Conservation (phyloP, 2,329 filamentous ascomycete genomes). For the Fusarium sp. region DNA sequence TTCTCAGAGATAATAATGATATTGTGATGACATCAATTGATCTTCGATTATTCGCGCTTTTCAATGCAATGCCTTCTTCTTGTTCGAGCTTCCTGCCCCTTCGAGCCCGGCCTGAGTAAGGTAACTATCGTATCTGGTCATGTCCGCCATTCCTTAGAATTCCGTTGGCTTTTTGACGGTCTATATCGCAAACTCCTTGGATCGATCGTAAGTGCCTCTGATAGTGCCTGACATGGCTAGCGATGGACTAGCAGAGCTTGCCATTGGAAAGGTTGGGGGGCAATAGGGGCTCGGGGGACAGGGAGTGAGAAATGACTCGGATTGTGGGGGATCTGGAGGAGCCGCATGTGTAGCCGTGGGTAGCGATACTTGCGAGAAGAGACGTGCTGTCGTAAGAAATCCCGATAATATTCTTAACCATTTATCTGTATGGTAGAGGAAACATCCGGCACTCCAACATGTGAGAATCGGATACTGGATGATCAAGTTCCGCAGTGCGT, state of each 20-base stretch:
- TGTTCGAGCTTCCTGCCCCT: not conserved
- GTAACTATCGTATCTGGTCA: not conserved
- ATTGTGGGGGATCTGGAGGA: no score
- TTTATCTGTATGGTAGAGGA: not conserved
- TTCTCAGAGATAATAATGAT: no score
- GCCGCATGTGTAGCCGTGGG: no score
- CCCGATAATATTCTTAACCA: not conserved
- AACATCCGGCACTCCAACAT: not conserved
- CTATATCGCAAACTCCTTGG: no score
- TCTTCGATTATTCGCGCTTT: not conserved
- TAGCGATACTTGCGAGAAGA: not conserved
- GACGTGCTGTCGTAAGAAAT: not conserved
- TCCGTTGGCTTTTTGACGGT: not conserved
- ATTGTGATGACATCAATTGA: no score
- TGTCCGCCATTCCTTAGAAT: not conserved
- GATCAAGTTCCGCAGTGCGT: not conserved
- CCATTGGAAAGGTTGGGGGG: no score
- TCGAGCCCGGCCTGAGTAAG: not conserved
- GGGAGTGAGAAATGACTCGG: no score
- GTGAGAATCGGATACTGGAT: not conserved
- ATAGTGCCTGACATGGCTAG: no score
- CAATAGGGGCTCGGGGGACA: no score
- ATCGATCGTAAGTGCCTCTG: no score
- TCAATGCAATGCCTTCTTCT: not conserved
- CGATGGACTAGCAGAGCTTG: no score